Conservation (phyloP, 306 rosid genomes). For the Lagenaria siceraria region DNA sequence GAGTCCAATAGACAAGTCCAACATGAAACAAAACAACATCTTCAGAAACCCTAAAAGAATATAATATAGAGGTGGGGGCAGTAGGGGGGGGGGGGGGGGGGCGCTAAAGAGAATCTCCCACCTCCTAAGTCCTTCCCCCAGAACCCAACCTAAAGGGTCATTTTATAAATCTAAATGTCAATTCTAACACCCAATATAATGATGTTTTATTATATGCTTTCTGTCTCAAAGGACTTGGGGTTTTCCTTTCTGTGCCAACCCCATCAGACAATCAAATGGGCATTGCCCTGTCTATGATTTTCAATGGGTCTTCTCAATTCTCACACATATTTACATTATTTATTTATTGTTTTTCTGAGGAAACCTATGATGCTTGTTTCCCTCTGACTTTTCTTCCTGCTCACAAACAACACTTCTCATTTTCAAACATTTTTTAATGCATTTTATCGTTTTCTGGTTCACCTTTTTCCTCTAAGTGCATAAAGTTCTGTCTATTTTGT, state of each 20-base stretch:
- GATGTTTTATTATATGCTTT: conserved; percentile 27
- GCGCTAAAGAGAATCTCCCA: conserved; percentile 23
- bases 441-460: conserved; percentile 4
- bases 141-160: conserved; percentile 8
- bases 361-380: conserved; percentile 5
- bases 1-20: conserved; percentile 67
- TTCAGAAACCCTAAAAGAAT: conserved; percentile 22
- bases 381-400: conserved; percentile 4
- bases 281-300: conserved; percentile 14
- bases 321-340: conserved; percentile 5
- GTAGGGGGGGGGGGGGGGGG: neutral
- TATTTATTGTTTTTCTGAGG: conserved; percentile 12
- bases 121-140: neutral
- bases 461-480: conserved; percentile 5
- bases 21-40: conserved; percentile 52
- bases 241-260: conserved; percentile 41
- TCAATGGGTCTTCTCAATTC: conserved; percentile 1
- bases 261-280: conserved; percentile 29
- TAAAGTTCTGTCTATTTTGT: conserved; percentile 10
- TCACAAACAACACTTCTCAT: conserved; percentile 1
- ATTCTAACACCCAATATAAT: conserved; percentile 4
- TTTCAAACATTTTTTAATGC: neutral
- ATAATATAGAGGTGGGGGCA: neutral
- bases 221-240: conserved; percentile 32
- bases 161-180: conserved; percentile 40